Percentiles rank a stretch among this genome's conserved stretches.
Evolutionary conservation across 1,139 yeast species (phyloP).

Genomic region (Candida albicans): DNA sequence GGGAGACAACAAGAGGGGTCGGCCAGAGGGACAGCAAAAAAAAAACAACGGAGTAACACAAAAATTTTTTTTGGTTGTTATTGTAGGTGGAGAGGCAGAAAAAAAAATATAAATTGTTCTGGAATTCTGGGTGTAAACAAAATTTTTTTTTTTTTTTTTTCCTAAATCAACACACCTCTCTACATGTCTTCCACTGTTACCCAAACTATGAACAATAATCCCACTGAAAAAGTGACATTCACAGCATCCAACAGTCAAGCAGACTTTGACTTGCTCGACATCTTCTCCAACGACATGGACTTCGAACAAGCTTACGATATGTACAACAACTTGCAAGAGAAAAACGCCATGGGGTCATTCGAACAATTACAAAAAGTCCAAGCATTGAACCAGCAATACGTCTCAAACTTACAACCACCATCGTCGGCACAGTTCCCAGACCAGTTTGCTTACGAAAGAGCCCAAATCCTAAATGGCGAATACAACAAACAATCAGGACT

Average conservation of each 20-base stretch:
- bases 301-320: conserved; percentile 48
- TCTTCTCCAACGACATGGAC: conserved; percentile 45
- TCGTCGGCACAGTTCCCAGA: conserved; percentile 11
- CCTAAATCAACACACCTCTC: too few species aligned
- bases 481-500: conserved; percentile 4
- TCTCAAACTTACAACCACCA: conserved; percentile 10
- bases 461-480: conserved; percentile 13
- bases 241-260: neutral
- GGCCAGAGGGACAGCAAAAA: too few species aligned
- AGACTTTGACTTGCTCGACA: conserved; percentile 26
- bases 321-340: conserved; percentile 43
- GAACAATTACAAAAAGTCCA: conserved; percentile 44
- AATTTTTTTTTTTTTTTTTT: too few species aligned
- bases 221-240: too few species aligned
- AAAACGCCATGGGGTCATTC: conserved; percentile 35
- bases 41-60: too few species aligned
- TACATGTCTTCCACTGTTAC: too few species aligned
- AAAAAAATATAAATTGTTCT: too few species aligned
- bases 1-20: too few species aligned
- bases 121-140: too few species aligned
- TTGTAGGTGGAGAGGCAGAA: too few species aligned
- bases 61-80: too few species aligned
- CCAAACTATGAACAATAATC: too few species aligned
- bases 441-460: conserved; percentile 14
- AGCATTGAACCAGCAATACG: conserved; percentile 25